Base-by-base conservation (phyloP, 2,329 filamentous ascomycete genomes). In the Alternaria longipes region DNA sequence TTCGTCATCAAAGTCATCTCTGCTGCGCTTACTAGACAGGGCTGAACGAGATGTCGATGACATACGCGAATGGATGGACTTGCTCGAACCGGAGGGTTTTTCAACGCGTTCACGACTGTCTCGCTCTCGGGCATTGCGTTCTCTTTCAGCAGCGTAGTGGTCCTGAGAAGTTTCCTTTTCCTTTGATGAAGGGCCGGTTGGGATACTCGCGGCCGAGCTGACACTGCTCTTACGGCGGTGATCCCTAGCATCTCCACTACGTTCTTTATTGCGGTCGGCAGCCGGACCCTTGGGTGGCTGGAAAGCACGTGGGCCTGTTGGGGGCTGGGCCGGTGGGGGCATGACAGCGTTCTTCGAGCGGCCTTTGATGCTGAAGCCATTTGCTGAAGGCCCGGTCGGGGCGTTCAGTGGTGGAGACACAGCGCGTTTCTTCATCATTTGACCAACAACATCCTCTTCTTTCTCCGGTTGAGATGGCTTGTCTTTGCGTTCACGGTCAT, bases 141-240 rank as follows among this genome's bases (percentile, higher is more conserved):
- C 89, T 22, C 90, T 87, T 76, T 92, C 90, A 0, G 89, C 81
- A 1, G 90, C 89, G 75, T 91, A 89, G n/a, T 87, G 84, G 65
- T 91, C 88, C 57, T 72, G 70, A 12, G 65, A 30, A 1, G 26
- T 52, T 36, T 44, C 49, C 30, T 53, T 58, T 36, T 58, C 54
- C 14, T 49, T 47, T 1, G 67, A 62, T 9, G 70, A 45, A 11
- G 68, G 56, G 5, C 67, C 67, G 12, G 62, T 59, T 5, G 75
- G 64, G 5, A 67, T 65, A 14, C 62, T 57, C 12, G 70, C 61
- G 7, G 50, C 28, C 2, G 69, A 67, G 12, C 62, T 64, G 2
- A 45, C 62, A 42, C 67, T 74, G 44, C 55, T 64, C 55, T 65
- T 72, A 18, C 69, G 57, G n/a, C 65, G 63, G 34, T 68, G 65